These are phyloP conservation scores for Periconia sp. DNA, from an alignment of 2,329 filamentous ascomycete species.

Conservation along the genomic window DNA sequence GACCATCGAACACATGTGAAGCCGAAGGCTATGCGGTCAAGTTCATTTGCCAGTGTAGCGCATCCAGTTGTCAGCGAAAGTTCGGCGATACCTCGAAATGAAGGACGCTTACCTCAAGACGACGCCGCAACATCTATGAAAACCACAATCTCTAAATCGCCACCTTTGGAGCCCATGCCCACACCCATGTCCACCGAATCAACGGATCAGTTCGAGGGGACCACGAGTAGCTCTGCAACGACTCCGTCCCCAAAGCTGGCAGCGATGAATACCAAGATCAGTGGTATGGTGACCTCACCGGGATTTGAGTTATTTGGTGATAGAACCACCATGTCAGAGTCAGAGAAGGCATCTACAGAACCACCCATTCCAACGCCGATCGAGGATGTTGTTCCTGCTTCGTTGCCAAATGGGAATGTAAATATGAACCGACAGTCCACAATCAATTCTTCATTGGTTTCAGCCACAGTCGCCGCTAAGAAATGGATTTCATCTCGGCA, in stretches of 20 bases:
- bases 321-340: neutral
- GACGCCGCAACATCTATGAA: constrained; percentile 69
- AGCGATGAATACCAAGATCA: neutral
- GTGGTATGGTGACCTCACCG: neutral
- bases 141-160: constrained; percentile 65
- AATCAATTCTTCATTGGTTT: constrained; percentile 41
- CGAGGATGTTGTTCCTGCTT: constrained; percentile 16
- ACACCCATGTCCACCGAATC: constrained; percentile 51
- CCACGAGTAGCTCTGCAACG: constrained; percentile 1
- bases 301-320: neutral
- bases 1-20: constrained; percentile 28
- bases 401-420: constrained; percentile 21
- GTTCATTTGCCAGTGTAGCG: constrained; percentile 64
- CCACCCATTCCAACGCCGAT: neutral
- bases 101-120: constrained; percentile 60
- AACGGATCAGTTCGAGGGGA: constrained; percentile 17
- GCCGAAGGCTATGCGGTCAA: constrained; percentile 61
- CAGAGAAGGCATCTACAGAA: neutral
- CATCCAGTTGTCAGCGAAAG: constrained; percentile 70
- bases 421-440: constrained; percentile 22
- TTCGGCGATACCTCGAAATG: constrained; percentile 52
- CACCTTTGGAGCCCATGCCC: constrained; percentile 57
- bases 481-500: constrained; percentile 59
- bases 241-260: constrained; percentile 3
- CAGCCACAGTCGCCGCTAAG: constrained; percentile 59